phyloP scores from a whole-genome alignment of 2,329 filamentous ascomycete genomes.

The Scolecobasidium constrictum region DNA sequence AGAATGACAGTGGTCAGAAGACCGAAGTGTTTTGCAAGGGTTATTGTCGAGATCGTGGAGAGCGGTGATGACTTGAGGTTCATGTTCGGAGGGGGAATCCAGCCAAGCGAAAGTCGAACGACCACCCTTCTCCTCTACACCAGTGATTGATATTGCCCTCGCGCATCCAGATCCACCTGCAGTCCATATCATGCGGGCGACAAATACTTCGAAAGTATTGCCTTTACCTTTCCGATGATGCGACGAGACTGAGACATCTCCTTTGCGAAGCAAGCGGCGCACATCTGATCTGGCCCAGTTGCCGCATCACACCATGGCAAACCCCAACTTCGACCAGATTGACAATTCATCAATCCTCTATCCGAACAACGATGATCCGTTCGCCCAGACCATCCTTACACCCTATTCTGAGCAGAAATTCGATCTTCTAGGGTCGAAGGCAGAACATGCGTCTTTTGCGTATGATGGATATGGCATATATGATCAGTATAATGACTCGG shows the following conservation, averaged over 20 bases:
- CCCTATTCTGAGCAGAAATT: conserved; percentile 10
- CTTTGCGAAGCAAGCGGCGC: background rate
- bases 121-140: too few relatives aligned
- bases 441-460: conserved; percentile 15
- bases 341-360: conserved; percentile 8
- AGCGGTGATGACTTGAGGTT: background rate
- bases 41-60: too few relatives aligned
- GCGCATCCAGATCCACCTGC: too few relatives aligned
- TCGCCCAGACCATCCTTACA: conserved; percentile 1
- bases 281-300: background rate
- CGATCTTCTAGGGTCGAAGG: conserved; percentile 15
- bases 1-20: too few relatives aligned
- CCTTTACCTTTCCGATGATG: background rate
- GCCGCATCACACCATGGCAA: background rate
- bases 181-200: too few relatives aligned
- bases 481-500: conserved; percentile 27
- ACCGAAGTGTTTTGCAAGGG: too few relatives aligned
- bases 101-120: too few relatives aligned
- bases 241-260: background rate
- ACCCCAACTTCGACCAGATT: background rate
- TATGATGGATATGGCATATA: conserved; percentile 20
- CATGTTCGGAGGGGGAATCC: background rate
- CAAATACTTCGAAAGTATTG: too few relatives aligned
- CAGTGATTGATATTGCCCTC: too few relatives aligned
- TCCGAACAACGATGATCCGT: conserved; percentile 6